Conservation (phyloP, 305 asterid genomes). For the Salvia sclarea region DNA sequence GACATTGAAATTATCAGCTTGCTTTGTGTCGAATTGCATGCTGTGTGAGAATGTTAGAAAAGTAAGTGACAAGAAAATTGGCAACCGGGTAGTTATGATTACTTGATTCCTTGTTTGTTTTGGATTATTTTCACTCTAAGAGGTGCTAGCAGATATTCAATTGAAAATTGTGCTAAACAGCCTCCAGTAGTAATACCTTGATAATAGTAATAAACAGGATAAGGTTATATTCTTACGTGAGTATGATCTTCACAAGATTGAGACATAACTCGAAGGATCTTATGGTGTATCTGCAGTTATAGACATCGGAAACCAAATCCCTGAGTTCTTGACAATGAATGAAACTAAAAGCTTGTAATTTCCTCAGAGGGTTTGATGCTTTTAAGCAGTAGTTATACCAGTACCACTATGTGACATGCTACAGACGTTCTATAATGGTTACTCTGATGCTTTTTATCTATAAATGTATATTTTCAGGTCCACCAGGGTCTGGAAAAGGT, state of each 20-base stretch:
- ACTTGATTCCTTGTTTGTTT: neutral
- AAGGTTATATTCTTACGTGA: neutral
- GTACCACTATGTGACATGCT: neutral
- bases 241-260: neutral
- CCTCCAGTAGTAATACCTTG: neutral
- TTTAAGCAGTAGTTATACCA: conserved; percentile 6
- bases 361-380: neutral
- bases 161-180: neutral
- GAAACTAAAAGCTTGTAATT: neutral
- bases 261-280: conserved; percentile 10
- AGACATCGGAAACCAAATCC: neutral
- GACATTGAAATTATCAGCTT: neutral
- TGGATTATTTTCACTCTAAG: neutral
- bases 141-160: neutral
- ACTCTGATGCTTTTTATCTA: conserved; percentile 29
- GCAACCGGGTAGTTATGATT: neutral
- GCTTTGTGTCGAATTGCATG: neutral
- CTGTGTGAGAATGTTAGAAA: neutral
- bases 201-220: neutral
- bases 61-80: neutral
- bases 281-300: neutral
- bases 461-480: conserved; percentile 50
- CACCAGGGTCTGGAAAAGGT: conserved; percentile 97
- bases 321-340: neutral
- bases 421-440: neutral